Conservation (phyloP, 495 filamentous ascomycete species). For the Parathielavia appendiculata region DNA sequence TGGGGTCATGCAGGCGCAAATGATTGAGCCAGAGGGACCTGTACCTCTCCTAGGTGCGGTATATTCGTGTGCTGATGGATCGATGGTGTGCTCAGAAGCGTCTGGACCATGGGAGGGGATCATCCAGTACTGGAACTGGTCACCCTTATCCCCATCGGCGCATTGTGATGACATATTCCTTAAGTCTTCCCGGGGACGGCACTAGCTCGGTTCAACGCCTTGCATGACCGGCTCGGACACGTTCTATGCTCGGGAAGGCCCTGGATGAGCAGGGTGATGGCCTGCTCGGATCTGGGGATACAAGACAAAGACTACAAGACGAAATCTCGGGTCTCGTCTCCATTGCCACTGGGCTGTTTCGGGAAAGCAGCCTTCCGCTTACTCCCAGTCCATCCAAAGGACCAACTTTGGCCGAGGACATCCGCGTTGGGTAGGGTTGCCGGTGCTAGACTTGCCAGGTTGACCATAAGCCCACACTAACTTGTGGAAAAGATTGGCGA, state of each 20-base stretch:
- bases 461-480: not conserved
- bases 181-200: slow-evolving; percentile 25
- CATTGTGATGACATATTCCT: not conserved
- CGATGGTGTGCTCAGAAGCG: slow-evolving; percentile 16
- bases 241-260: not conserved
- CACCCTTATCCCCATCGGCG: not conserved
- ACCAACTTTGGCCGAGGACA: not conserved
- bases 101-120: not conserved
- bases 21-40: slow-evolving; percentile 6
- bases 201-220: slow-evolving; percentile 25
- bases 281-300: slow-evolving; percentile 6
- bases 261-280: not conserved
- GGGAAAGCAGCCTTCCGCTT: not conserved
- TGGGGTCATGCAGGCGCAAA: slow-evolving; percentile 32
- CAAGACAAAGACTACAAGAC: not conserved
- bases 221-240: not conserved
- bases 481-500: not conserved
- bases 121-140: not conserved
- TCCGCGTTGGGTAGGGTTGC: not conserved
- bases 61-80: slow-evolving; percentile 29
- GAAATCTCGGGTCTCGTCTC: not conserved
- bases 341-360: slow-evolving; percentile 7
- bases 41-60: slow-evolving; percentile 20
- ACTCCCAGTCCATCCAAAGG: not conserved
- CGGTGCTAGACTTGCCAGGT: not conserved